Percentiles rank a stretch among this genome's conserved stretches.
Evolutionary conservation across 768 basidiomycete species (phyloP).

Genomic region (Boletus insuetus): DNA sequence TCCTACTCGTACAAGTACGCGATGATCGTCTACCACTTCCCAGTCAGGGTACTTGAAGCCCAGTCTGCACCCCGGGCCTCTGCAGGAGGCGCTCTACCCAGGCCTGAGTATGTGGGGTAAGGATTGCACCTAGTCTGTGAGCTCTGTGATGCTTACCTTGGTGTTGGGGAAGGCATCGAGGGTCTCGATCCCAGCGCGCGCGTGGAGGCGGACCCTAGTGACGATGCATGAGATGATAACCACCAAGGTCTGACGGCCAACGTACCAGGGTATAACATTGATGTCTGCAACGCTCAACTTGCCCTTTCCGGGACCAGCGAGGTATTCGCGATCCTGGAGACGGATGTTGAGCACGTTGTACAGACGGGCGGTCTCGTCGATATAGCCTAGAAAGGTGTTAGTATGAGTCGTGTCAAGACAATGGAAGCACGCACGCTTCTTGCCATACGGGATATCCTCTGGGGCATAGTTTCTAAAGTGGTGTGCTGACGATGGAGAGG

Average conservation of each 20-base stretch:
- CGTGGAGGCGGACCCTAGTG: slow-evolving; percentile 53
- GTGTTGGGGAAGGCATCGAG: slow-evolving; percentile 65
- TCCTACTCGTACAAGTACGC: not conserved
- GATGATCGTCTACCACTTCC: not conserved
- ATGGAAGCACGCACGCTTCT: slow-evolving; percentile 45
- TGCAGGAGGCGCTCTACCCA: slow-evolving; percentile 29
- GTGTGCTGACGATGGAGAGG: slow-evolving; percentile 41
- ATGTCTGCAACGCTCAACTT: slow-evolving; percentile 71
- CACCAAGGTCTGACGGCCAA: not conserved
- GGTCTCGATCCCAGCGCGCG: slow-evolving; percentile 48
- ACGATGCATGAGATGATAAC: not conserved
- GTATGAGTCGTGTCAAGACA: not conserved
- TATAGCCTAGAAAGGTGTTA: slow-evolving; percentile 51
- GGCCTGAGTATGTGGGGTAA: slow-evolving; percentile 13
- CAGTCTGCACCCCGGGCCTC: slow-evolving; percentile 24
- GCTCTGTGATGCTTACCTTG: slow-evolving; percentile 37
- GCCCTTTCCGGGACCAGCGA: slow-evolving; percentile 72
- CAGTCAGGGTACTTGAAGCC: slow-evolving; percentile 16
- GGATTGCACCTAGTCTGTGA: not conserved
- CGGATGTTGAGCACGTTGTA: slow-evolving; percentile 82
- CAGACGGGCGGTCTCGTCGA: slow-evolving; percentile 78
- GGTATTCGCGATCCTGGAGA: slow-evolving; percentile 70
- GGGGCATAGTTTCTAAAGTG: slow-evolving; percentile 68
- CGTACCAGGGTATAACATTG: slow-evolving; percentile 63
- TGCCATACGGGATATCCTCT: slow-evolving; percentile 67